Percentiles rank a stretch among this genome's conserved stretches.
Conservation (phyloP, 345 rosid genomes). For the Eucalyptus curtisii region DNA sequence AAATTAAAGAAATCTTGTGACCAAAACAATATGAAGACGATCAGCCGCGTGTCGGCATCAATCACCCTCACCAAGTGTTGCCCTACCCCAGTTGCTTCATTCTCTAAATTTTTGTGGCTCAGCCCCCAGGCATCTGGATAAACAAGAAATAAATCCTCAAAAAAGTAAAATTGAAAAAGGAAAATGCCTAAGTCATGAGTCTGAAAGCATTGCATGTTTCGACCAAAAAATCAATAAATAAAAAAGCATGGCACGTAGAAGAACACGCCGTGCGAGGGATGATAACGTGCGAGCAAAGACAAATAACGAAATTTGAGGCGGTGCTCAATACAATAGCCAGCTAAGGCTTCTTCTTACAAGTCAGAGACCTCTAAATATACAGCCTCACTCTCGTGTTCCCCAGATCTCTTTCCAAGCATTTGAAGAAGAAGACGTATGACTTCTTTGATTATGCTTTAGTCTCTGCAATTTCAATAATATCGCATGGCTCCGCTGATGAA, state of each 20-base stretch:
- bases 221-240: background rate
- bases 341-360: background rate
- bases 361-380: background rate
- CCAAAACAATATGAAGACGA: background rate
- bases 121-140: background rate
- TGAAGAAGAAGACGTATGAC: background rate
- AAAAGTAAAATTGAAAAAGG: background rate
- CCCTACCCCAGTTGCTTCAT: background rate
- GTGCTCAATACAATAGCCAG: background rate
- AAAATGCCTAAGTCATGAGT: background rate
- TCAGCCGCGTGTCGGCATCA: background rate
- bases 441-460: background rate
- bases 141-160: background rate
- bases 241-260: background rate
- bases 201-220: background rate
- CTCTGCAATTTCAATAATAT: background rate
- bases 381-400: background rate
- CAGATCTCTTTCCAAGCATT: background rate
- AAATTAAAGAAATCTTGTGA: background rate
- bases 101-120: background rate
- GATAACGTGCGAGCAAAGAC: background rate
- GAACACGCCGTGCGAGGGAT: slow-evolving; percentile 25
- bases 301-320: background rate
- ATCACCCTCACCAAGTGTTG: background rate
- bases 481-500: background rate